Conservation (phyloP, 805 yeast genomes). For the Ogataea nonfermentans region DNA sequence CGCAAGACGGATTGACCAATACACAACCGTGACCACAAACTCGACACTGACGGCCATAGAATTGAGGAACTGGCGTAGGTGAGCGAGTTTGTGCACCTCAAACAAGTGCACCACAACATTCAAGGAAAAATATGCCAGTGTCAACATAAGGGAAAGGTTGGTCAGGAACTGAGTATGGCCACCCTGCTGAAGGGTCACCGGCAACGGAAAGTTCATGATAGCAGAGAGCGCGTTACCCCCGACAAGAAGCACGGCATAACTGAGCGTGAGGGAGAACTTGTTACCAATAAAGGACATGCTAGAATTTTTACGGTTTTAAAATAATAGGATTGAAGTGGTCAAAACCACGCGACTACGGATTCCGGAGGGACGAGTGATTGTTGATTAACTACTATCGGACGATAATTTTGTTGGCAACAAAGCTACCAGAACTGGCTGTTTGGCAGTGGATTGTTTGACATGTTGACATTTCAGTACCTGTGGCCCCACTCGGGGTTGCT, state of each 20-base stretch:
- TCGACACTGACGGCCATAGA: constrained; percentile 60
- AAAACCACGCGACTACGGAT: too few relatives aligned
- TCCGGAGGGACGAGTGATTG: too few relatives aligned
- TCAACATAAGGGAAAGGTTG: constrained; percentile 52
- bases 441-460: too few relatives aligned
- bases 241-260: constrained; percentile 14
- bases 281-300: constrained; percentile 4
- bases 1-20: constrained; percentile 67
- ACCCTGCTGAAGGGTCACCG: constrained; percentile 48
- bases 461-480: too few relatives aligned
- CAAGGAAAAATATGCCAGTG: constrained; percentile 42
- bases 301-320: too few relatives aligned
- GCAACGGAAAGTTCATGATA: constrained; percentile 37
- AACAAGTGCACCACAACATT: constrained; percentile 42
- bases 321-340: too few relatives aligned
- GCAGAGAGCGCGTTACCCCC: constrained; percentile 15
- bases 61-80: constrained; percentile 42
- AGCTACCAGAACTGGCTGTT: too few relatives aligned
- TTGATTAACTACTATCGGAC: too few relatives aligned
- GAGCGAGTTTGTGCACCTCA: constrained; percentile 8
- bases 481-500: too few relatives aligned
- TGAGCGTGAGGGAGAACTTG: constrained; percentile 15
- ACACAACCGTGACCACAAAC: constrained; percentile 57
- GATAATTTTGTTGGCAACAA: too few relatives aligned
- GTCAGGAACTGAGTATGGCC: constrained; percentile 76